Base-by-base conservation (phyloP, 768 basidiomycete species). In the Roridomyces roridus region DNA sequence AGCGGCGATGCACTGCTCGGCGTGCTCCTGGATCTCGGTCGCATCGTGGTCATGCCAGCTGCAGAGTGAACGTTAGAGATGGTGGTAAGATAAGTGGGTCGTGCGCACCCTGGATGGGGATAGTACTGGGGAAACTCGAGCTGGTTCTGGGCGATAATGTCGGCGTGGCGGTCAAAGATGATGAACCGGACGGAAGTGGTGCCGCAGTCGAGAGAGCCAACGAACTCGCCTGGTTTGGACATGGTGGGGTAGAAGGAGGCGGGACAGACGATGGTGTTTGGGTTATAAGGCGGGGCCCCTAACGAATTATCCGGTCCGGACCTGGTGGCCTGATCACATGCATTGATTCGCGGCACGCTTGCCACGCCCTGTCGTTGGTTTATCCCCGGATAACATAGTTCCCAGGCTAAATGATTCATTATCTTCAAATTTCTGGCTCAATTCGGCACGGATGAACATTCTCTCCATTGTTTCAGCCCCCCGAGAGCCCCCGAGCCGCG, bases 31-130 rank as follows among this genome's bases (percentile, higher is more conserved):
- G 59, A 98, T 90, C 69, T 95, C 94, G 39, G 81, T 76, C 0
- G 93, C 86, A 68, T 96, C 89, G 72, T 98, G 97, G 60, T 96
- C 94, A 70, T 98, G 96, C 96, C 96, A 98, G 66, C 95, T 90
- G 65, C 31, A 34, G 31, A 41, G 39, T 52, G 52, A 31, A 51
- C 48, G 24, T 57, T 51, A 62, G 35, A 45, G 44, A 11, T 42
- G 46, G 23, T 43, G 51, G 41, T 21, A 37, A 20, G 18, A 17
- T 21, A 26, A 26, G 20, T 40, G 3, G 31, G 8, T 20, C 18
- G 20, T 34, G 71, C 80, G 63, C 54, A 89, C 87, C 93, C 92
- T 3, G 95, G 92, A 68, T 92, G 80, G 4, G 91, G 91, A 66
- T 94, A 94, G 72, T 96, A 94, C 68, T 98, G 96, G 42, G 92